phyloP scores from a whole-genome alignment of 768 basidiomycete genomes.

The Amanita muscaria region DNA sequence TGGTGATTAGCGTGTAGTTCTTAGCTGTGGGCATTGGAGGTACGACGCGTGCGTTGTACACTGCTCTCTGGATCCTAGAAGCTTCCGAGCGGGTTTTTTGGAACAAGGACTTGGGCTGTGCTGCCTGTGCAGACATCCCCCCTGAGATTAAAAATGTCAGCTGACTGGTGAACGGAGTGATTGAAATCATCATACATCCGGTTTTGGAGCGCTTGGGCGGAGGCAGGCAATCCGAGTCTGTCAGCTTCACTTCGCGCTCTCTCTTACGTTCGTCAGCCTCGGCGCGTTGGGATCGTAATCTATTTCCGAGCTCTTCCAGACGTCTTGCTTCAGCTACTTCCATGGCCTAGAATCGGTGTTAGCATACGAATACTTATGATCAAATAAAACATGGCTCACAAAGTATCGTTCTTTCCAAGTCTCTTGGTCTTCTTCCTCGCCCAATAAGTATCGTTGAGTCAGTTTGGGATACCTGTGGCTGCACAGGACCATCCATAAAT shows the following conservation, averaged over 20 bases:
- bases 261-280: slow-evolving; percentile 70
- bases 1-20: slow-evolving; percentile 31
- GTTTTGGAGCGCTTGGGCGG: slow-evolving; percentile 52
- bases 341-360: slow-evolving; percentile 32
- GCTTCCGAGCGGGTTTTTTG: slow-evolving; percentile 71
- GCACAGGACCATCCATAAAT: slow-evolving; percentile 61
- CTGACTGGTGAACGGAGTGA: no score
- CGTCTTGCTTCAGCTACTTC: slow-evolving; percentile 52
- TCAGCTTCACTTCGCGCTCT: slow-evolving; percentile 68
- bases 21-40: slow-evolving; percentile 47
- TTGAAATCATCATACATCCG: slow-evolving; percentile 13
- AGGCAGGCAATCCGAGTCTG: slow-evolving; percentile 60
- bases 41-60: slow-evolving; percentile 44
- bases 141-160: no score
- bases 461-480: slow-evolving; percentile 49
- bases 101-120: slow-evolving; percentile 59
- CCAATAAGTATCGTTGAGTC: slow-evolving; percentile 35
- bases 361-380: slow-evolving; percentile 9
- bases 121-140: slow-evolving; percentile 11
- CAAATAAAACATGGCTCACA: slow-evolving; percentile 32
- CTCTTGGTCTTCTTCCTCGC: slow-evolving; percentile 35
- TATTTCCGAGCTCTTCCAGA: slow-evolving; percentile 52
- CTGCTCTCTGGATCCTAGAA: slow-evolving; percentile 52
- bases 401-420: slow-evolving; percentile 67
- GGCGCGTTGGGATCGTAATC: slow-evolving; percentile 56